Evolutionary conservation across 768 basidiomycete genomes (phyloP), one percentile per base, ranked within the genome.

Genomic region (Trametes meyenii): DNA sequence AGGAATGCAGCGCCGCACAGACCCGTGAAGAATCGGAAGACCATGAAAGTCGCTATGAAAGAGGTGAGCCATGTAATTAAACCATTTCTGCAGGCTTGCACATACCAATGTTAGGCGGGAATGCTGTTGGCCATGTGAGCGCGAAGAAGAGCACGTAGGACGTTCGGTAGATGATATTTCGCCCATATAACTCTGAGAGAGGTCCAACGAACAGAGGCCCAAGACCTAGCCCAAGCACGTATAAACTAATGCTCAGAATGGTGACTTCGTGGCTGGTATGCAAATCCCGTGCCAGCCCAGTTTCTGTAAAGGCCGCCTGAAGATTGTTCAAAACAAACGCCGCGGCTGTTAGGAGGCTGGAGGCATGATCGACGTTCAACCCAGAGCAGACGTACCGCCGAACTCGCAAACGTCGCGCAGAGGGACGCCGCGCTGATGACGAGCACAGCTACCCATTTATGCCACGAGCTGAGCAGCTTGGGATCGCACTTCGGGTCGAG

Each of bases 41-140:
- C 72, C 8, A 95, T 77, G 66, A 83, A 85, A 0, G 87, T 82
- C 5, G 77, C 86, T 85, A 61, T 48, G 36, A 35, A 26, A 39
- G n/a, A 26, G 40, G 52, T 42, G 49, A 29, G 55, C 50, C 39
- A 53, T 49, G 49, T 56, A 46, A 16, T 49, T 10, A 21, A 38
- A 19, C 26, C 10, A 16, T 13, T n/a, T 12, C 19, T 38, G 48
- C 7, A 12, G 3, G 33, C 16, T 1, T 26, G 11, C 14, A 74
- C 83, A 49, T 51, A 87, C 87, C 79, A 23, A 85, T 79, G 65
- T 90, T 78, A 3, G 84, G 85, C 1, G 89, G 82, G 62, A 94
- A 92, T 1, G 89, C 88, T 6, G 90, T 85, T 0, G 89, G 87
- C 67, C 87, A 88, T 19, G 85, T 84, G 57, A 88, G 80, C 1